These are phyloP conservation scores for Globisporangium acanthophoron DNA, from an alignment of 352 stramenopile genomes.

Conservation along the genomic window DNA sequence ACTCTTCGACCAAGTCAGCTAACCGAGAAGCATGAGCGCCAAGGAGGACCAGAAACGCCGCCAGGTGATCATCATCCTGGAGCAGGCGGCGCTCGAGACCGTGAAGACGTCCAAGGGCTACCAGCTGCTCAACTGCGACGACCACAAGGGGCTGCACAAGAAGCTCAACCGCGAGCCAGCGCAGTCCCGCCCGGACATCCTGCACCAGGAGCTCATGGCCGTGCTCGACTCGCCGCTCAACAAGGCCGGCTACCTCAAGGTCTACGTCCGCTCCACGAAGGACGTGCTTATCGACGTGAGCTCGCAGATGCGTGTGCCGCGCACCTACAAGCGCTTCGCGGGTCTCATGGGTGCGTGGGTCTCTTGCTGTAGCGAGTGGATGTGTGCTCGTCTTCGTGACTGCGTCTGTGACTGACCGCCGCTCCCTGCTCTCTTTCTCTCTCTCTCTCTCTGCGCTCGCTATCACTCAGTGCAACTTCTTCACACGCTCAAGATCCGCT, in stretches of 20 bases:
- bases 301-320: constrained; percentile 96
- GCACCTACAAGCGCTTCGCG: constrained; percentile 99
- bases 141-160: constrained; percentile 95
- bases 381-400: neutral
- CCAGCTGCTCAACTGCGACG: constrained; percentile 99
- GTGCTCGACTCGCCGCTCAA: constrained; percentile 99
- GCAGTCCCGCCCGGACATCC: constrained; percentile 97
- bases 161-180: constrained; percentile 96
- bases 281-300: constrained; percentile 99
- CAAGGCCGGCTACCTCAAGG: constrained; percentile 97
- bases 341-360: constrained; percentile 89
- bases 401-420: neutral
- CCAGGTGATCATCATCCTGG: constrained; percentile 96
- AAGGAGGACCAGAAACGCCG: constrained; percentile 77
- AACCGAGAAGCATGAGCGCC: neutral
- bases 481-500: constrained; percentile 99
- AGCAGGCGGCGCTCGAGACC: constrained; percentile 98
- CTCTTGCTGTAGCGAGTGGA: neutral
- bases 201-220: constrained; percentile 98
- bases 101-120: constrained; percentile 99
- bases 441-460: neutral
- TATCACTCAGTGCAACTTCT: constrained; percentile 94
- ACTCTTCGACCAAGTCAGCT: neutral
- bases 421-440: neutral
- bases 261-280: constrained; percentile 96